Conservation (phyloP, 2,329 filamentous ascomycete genomes). For the Diaporthe capsici region DNA sequence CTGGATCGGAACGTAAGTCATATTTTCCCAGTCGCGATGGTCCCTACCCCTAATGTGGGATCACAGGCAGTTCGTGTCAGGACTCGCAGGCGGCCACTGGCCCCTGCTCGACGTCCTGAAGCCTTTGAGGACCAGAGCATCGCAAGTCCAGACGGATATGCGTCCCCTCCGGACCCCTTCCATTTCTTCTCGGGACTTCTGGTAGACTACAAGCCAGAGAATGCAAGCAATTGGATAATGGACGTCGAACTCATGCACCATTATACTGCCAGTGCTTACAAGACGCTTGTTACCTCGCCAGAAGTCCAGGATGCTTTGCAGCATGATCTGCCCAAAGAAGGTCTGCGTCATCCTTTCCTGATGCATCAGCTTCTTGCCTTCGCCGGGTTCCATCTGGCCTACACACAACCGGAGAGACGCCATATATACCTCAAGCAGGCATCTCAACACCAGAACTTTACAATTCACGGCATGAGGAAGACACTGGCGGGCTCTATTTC, state of each 20-base stretch:
- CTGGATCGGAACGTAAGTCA: not conserved
- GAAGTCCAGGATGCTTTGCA: not conserved
- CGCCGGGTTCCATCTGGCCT: slow-evolving; percentile 44
- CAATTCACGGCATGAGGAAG: slow-evolving; percentile 44
- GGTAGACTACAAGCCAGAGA: slow-evolving; percentile 39
- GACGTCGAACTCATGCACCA: slow-evolving; percentile 56
- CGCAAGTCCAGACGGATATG: not conserved
- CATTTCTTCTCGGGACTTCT: slow-evolving; percentile 2
- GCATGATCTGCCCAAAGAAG: slow-evolving; percentile 38
- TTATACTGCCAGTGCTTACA: slow-evolving; percentile 48
- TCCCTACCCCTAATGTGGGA: not conserved
- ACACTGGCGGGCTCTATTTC: slow-evolving; percentile 42
- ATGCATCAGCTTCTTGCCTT: slow-evolving; percentile 46
- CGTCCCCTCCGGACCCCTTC: not conserved
- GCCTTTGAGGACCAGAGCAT: not conserved
- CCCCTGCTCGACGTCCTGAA: not conserved
- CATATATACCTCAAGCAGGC: slow-evolving; percentile 42
- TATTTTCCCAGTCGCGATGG: not conserved
- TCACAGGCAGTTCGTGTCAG: not conserved
- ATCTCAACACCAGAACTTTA: slow-evolving; percentile 45
- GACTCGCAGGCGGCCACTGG: not conserved
- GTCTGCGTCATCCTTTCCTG: slow-evolving; percentile 44
- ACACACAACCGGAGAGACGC: slow-evolving; percentile 40
- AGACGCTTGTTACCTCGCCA: not conserved
- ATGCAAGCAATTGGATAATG: slow-evolving; percentile 48